Conservation (phyloP, 176 grass and related monocot species). For the Tillandsia fasciculata region DNA sequence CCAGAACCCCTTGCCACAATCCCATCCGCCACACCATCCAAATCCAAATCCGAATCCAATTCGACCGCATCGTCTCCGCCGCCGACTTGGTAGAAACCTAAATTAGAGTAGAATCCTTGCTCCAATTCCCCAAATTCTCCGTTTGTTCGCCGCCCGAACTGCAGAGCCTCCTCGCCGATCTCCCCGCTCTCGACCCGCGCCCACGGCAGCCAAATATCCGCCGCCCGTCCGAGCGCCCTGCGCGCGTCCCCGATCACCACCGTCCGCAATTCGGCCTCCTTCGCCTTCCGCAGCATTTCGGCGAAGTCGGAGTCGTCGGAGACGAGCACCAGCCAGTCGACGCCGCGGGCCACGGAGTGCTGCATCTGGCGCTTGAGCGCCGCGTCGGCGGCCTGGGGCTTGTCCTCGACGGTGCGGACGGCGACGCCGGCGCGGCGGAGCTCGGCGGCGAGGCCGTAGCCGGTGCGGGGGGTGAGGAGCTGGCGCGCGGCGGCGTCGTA, state of each 20-base stretch:
- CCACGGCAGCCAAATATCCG: conserved; percentile 90
- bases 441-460: conserved; percentile 74
- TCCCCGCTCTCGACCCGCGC: conserved; percentile 62
- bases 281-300: conserved; percentile 57
- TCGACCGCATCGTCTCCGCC: conserved; percentile 15
- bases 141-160: conserved; percentile 15
- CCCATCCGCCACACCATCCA: conserved; percentile 42
- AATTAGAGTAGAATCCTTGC: neutral
- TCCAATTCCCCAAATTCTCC: conserved; percentile 7
- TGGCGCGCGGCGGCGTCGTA: conserved; percentile 70
- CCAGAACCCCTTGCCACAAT: conserved; percentile 24
- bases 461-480: conserved; percentile 60
- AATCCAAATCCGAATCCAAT: conserved; percentile 26
- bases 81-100: conserved; percentile 16
- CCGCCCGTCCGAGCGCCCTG: conserved; percentile 38
- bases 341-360: conserved; percentile 55
- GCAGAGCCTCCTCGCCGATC: conserved; percentile 54
- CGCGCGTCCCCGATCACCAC: conserved; percentile 64
- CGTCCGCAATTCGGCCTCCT: conserved; percentile 53
- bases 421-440: conserved; percentile 72
- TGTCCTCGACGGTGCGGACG: conserved; percentile 65
- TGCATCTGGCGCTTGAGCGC: conserved; percentile 75
- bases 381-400: conserved; percentile 85
- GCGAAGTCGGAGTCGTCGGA: conserved; percentile 87
- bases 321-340: conserved; percentile 74